Evolutionary conservation across 1,284 basidiomycete species (phyloP), one percentile per base, ranked within the genome.

Genomic region (Malassezia sympodialis): DNA sequence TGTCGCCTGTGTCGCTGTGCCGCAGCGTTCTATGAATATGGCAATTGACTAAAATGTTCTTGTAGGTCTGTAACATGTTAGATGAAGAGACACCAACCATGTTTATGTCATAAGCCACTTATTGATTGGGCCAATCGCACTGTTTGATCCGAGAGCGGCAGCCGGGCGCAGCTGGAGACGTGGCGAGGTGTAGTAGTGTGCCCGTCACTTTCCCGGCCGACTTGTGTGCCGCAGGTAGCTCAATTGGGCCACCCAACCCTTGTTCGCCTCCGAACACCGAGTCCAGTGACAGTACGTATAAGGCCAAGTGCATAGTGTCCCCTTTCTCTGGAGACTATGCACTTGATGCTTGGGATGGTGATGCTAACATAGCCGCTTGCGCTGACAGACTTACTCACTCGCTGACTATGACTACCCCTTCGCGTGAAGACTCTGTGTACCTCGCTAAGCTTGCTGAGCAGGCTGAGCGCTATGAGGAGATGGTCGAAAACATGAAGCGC

Each of bases 401-500:
- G 28, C 39, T 42, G 28, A 70, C 49, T 49, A 73, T 73, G 71
- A 59, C 69, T 30, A 49, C 46, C 51, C 63, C 63, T 55, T 65
- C 64, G 53, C 69, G 71, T 47, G 71, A 73, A 61, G 71, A 73
- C 65, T 70, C 68, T 56, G 71, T 73, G 56, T 73, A 73, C 67
- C 69, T 73, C 37, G 72, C 72, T 68, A 74, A 74, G 70, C 69
- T 74, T 61, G 72, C 72, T 53, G 72, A 74, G 67, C 72, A 74
- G 62, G 72, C 72, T 56, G 72, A 74, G 67, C 72, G 72, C 46
- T 74, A 74, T 62, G 72, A 74, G 65, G 72, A 74, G 65, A 74
- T 74, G 72, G 72, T 74, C 52, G 71, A 73, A 68, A 72, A 73
- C 69, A 74, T 74, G 72, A 74, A 74, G 72, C 68, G 66, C 49